Percentiles rank a stretch among this genome's conserved stretches.
Evolutionary conservation across 176 grass and related monocot species (phyloP).

Genomic region (Poa annua): DNA sequence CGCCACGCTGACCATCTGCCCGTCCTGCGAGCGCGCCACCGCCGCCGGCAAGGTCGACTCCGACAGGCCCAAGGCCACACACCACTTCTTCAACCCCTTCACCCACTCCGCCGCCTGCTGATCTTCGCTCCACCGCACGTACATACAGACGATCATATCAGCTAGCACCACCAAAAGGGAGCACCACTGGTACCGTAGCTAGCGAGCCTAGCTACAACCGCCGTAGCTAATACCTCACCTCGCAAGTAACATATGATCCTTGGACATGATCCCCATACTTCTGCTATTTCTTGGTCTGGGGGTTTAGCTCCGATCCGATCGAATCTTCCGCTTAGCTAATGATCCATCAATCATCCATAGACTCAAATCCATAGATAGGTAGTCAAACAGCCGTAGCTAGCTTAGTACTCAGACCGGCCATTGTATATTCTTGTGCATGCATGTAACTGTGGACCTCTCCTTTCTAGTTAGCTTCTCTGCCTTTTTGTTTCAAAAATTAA

Average conservation of each 20-base stretch:
- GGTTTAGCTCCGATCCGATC: slow-evolving; percentile 21
- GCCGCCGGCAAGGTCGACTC: slow-evolving; percentile 41
- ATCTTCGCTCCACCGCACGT: neutral
- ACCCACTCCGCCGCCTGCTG: slow-evolving; percentile 87
- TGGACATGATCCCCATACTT: slow-evolving; percentile 1
- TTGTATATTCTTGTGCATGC: slow-evolving; percentile 52
- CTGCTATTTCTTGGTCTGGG: slow-evolving; percentile 40
- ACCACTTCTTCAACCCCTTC: slow-evolving; percentile 93
- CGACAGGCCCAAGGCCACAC: slow-evolving; percentile 53
- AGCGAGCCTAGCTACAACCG: neutral
- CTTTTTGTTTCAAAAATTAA: slow-evolving; percentile 26
- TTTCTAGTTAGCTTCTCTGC: slow-evolving; percentile 20
- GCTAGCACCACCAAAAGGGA: neutral
- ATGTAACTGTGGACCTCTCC: slow-evolving; percentile 34
- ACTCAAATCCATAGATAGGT: slow-evolving; percentile 39
- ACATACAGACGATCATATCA: neutral
- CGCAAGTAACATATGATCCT: slow-evolving; percentile 42
- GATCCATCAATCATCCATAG: slow-evolving; percentile 38
- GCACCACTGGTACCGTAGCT: neutral
- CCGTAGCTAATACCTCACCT: slow-evolving; percentile 42
- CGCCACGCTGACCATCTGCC: slow-evolving; percentile 71
- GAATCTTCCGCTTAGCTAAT: slow-evolving; percentile 39
- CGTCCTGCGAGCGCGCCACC: slow-evolving; percentile 74
- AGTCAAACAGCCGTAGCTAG: slow-evolving; percentile 39
- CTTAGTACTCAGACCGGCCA: neutral